These are phyloP conservation scores for Amaranthus tricolor DNA, from an alignment of 179 eudicot genomes.

Conservation along the genomic window DNA sequence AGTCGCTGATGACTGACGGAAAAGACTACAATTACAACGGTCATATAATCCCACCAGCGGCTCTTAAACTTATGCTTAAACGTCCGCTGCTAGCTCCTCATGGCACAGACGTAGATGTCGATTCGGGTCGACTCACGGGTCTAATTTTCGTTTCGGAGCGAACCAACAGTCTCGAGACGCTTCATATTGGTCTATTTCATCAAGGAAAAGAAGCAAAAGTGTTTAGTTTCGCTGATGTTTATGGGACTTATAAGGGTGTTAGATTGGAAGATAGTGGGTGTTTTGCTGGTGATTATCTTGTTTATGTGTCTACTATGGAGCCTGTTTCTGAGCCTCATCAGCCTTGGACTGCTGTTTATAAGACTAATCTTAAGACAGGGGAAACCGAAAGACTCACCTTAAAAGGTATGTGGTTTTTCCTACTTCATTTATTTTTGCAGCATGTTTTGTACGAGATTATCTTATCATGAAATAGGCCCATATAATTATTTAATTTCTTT, in stretches of 20 bases:
- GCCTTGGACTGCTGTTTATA: constrained; percentile 35
- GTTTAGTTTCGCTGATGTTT: constrained; percentile 20
- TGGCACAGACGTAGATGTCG: neutral
- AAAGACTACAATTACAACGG: constrained; percentile 18
- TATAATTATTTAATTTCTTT: too few relatives aligned
- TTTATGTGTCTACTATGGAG: constrained; percentile 28
- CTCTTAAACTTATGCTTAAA: constrained; percentile 15
- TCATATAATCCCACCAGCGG: neutral
- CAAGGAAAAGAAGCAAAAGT: neutral
- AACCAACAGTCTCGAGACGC: constrained; percentile 20
- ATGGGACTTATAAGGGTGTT: constrained; percentile 13
- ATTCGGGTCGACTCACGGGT: neutral
- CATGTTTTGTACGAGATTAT: neutral
- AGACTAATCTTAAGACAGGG: constrained; percentile 20
- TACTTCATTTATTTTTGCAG: neutral
- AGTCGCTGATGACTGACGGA: constrained; percentile 6
- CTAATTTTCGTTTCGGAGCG: constrained; percentile 19
- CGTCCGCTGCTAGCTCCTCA: neutral
- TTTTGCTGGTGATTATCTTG: constrained; percentile 22
- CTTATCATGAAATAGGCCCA: too few relatives aligned
- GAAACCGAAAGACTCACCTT: constrained; percentile 24
- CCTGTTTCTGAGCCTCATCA: constrained; percentile 3
- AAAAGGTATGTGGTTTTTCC: neutral
- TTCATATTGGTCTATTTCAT: constrained; percentile 21
- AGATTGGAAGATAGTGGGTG: constrained; percentile 33